Evolutionary conservation across 768 basidiomycete genomes (phyloP), one percentile per base, ranked within the genome.

Genomic region (Rubroboletus satanas): DNA sequence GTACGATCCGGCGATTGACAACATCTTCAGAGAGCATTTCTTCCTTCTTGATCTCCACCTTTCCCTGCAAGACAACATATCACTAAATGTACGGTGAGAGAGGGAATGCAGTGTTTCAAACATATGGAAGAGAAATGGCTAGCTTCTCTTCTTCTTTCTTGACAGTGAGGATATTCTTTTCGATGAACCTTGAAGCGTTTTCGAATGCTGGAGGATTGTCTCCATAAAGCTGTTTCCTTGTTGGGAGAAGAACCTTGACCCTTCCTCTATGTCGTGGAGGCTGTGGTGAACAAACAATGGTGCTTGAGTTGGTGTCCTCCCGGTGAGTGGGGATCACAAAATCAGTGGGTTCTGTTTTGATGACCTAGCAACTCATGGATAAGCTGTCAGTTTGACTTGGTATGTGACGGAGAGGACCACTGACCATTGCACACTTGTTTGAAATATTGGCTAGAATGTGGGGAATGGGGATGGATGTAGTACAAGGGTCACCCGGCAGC

Each of bases 21-120:
- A 66, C 64, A 17, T 60, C 58, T 18, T 63, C 62, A 2, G 56
- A 63, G 26, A 66, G 59, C n/a, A 63, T 35, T 35, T 65, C 58
- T 14, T 63, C 58, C 10, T 57, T 56, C 11, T 61, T 63, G 39
- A 66, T 43, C 31, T 63, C 53, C 4, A 57, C 39, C 26, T 59
- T 56, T 2, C 43, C 36, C 55, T 61, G 49, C 4, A 39, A 52
- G 10, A 43, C 11, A 4, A 26, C 11, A 10, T 0, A 0, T 31
- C 26, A 55, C 10, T 2, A 7, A 5, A 9, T 8, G 15, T 4
- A 28, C 45, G 9, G 17, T 5, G 44, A 32, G 8, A 11, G 26
- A 36, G 10, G 23, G 17, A 8, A n/a, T n/a, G 9, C 3, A 9
- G 18, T 1, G 15, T 3, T 0, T 29, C 49, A 39, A 47, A 58